Base-by-base conservation (phyloP, 1,284 basidiomycete genomes). In the Clitocybe nebularis region DNA sequence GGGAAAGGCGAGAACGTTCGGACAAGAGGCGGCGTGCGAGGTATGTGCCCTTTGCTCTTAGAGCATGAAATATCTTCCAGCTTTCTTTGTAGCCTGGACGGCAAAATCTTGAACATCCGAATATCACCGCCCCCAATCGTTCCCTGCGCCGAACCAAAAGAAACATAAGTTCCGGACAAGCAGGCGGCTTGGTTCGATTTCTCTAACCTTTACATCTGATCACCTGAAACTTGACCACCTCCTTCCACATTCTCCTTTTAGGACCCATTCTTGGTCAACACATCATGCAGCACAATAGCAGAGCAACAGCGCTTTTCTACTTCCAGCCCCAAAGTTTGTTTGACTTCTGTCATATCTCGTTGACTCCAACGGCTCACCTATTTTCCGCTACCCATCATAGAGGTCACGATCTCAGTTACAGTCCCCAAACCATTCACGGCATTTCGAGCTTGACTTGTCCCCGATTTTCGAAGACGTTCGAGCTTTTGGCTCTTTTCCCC, bases 401-500 rank as follows among this genome's bases (percentile, higher is more conserved):
- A 53, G 38, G 20, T 46, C 41, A 8, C 48, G 39, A 33, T 21
- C 50, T 19, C 44, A 35, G 17, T 35, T 44, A 5, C 48, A 46
- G 29, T 49, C 49, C 14, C 49, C 56, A 10, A 47, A 52, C 39
- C 43, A 52, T 9, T 53, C 55, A 19, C 58, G 53, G 30, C 49
- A 48, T 17, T 59, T 61, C 23, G 58, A 58, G 41, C 26, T 54
- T 7, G 59, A 57, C 22, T 45, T 62, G 14, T 62, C 61, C 6
- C 61, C 61, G 4, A 62, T 62, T 30, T 48, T 60, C 14, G 61
- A 62, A 44, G 57, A 60, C 19, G 43, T 47, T n/a, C 36, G 44
- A 24, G 41, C 43, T 9, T 53, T 55, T 24, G 21, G 30, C 29
- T 40, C 48, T 25, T 28, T 39, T 17, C 35, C 49, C 20, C 28